Evolutionary conservation across 1,284 basidiomycete species (phyloP), one percentile per base, ranked within the genome.

Genomic region (Grifola frondosa): DNA sequence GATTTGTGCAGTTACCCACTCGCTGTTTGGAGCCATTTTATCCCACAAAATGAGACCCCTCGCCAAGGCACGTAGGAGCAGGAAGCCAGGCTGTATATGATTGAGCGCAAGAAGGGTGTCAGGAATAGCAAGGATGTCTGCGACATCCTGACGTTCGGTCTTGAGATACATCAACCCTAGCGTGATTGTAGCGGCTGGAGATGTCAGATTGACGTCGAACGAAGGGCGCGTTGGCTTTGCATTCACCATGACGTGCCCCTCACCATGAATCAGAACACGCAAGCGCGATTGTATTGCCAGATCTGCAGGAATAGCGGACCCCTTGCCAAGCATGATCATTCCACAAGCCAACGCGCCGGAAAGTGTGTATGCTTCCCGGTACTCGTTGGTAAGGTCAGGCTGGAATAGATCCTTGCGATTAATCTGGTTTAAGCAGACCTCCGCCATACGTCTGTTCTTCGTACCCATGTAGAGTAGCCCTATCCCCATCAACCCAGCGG

Each of bases 311-410:
- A 84, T 80, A 5, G 77, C 70, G 0, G 83, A 79, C 1, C 93
- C 93, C 54, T 84, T 87, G 6, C 91, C 94, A 5, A 99, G 78
- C 86, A 97, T 95, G 63, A 97, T 88, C 77, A 97, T 88, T 0
- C 97, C 97, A 59, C 97, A 97, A 0, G 90, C 84, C 31, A 97
- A 77, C 4, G 89, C 91, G 1, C 93, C 86, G 2, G 91, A 81
- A 52, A 94, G 84, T 0, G 93, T 89, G 62, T 98, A 99, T 0
- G 93, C 86, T 61, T 99, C 97, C 24, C 90, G 80, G 60, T 91
- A 81, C 48, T 92, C 90, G 50, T 84, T 85, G 56, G 82, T 90
- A 28, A 88, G 72, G 52, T 97, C 91, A 0, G 88, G 81, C 44
- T 85, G 86, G 3, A 81, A 77, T 17, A 95, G 77, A 56, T 91